Evolutionary conservation across 257 asterid species (phyloP).

Genomic region (Schizonepeta tenuifolia): DNA sequence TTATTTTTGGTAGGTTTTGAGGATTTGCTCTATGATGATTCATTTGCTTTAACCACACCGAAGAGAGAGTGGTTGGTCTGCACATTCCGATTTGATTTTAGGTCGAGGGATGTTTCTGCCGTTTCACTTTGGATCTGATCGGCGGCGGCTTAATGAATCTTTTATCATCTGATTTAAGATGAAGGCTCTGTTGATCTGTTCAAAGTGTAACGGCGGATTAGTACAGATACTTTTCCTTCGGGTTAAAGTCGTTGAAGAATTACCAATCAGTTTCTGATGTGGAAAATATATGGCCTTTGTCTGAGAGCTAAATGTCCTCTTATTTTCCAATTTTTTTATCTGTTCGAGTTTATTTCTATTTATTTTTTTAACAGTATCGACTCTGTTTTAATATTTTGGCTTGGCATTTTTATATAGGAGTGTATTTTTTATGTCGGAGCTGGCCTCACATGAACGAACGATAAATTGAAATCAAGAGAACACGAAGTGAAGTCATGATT

Average conservation of each 20-base stretch:
- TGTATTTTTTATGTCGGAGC: no score
- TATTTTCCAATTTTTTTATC: neutral
- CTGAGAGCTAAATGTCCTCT: slow-evolving; percentile 45
- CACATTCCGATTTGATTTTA: slow-evolving; percentile 42
- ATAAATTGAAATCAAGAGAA: no score
- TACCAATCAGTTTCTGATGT: slow-evolving; percentile 42
- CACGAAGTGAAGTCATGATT: no score
- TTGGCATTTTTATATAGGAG: no score
- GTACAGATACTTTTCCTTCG: slow-evolving; percentile 24
- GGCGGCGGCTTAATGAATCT: slow-evolving; percentile 52
- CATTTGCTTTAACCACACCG: slow-evolving; percentile 92
- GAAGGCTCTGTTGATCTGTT: slow-evolving; percentile 39
- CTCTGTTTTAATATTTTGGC: no score
- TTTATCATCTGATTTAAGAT: slow-evolving; percentile 44
- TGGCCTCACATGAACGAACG: no score
- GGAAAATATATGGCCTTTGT: slow-evolving; percentile 60
- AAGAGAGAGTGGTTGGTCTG: slow-evolving; percentile 39
- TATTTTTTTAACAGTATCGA: no score
- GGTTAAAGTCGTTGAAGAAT: slow-evolving; percentile 40
- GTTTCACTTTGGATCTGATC: slow-evolving; percentile 27
- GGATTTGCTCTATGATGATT: slow-evolving; percentile 71
- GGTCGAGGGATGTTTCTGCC: slow-evolving; percentile 32
- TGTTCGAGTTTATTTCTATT: no score
- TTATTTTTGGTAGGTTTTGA: neutral
- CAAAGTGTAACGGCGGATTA: slow-evolving; percentile 28